Evolutionary conservation across 495 filamentous ascomycete genomes (phyloP).

Genomic region (Penicillium pancosmium): DNA sequence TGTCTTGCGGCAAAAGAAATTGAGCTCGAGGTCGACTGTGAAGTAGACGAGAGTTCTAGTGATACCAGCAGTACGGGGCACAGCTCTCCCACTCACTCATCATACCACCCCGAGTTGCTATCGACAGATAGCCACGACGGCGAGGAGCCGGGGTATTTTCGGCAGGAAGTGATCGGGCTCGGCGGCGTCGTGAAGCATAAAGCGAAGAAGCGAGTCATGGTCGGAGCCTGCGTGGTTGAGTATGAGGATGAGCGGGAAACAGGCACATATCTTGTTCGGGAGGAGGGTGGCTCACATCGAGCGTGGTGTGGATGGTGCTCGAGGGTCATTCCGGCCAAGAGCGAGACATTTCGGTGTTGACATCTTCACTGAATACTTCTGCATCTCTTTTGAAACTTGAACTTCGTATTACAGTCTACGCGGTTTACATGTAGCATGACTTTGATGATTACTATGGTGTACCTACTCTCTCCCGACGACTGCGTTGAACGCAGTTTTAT

Average conservation of each 20-base stretch:
- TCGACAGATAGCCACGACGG: constrained; percentile 37
- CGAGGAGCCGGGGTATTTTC: constrained; percentile 67
- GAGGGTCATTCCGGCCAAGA: constrained; percentile 41
- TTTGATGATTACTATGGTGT: not conserved
- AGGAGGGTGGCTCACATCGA: constrained; percentile 48
- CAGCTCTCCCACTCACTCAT: constrained; percentile 19
- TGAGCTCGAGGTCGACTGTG: constrained; percentile 80
- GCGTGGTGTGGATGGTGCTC: constrained; percentile 59
- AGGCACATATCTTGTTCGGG: constrained; percentile 66
- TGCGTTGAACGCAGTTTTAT: not conserved
- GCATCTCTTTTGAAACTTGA: not conserved
- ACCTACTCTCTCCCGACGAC: constrained; percentile 7
- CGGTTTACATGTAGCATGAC: not conserved
- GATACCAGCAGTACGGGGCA: constrained; percentile 22
- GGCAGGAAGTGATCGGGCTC: constrained; percentile 85
- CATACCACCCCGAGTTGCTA: constrained; percentile 18
- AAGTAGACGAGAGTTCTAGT: constrained; percentile 57
- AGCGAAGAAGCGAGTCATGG: constrained; percentile 69
- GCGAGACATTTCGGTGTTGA: constrained; percentile 16
- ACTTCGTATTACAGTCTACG: not conserved
- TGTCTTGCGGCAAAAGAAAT: constrained; percentile 74
- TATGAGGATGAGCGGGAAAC: constrained; percentile 75
- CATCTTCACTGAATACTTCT: not conserved
- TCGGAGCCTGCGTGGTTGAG: constrained; percentile 81
- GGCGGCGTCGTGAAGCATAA: constrained; percentile 84